Evolutionary conservation across 2,329 filamentous ascomycete genomes (phyloP).

Genomic region (Cercospora brassicicola): DNA sequence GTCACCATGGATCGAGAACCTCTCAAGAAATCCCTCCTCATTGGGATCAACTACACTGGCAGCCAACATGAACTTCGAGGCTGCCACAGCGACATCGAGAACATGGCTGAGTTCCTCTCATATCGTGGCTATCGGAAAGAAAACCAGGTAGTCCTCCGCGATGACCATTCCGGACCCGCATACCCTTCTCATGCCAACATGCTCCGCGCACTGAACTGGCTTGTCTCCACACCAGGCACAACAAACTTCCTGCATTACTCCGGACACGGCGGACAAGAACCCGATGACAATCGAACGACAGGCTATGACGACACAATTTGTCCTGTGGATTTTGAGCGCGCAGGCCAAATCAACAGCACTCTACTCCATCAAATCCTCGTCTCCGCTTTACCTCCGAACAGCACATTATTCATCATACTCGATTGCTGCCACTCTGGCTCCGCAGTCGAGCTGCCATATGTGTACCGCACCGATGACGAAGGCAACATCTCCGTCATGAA

Average conservation of each 20-base stretch:
- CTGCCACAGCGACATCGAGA: conserved; percentile 50
- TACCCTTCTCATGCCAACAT: conserved; percentile 32
- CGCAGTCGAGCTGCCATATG: conserved; percentile 59
- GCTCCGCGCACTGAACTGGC: conserved; percentile 58
- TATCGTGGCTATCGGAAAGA: conserved; percentile 45
- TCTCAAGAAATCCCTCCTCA: conserved; percentile 51
- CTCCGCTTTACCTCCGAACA: conserved; percentile 51
- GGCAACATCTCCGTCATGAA: conserved; percentile 59
- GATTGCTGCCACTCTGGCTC: conserved; percentile 65
- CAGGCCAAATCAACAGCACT: conserved; percentile 56
- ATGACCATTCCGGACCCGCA: conserved; percentile 33
- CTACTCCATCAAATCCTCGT: conserved; percentile 56
- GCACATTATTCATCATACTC: conserved; percentile 58
- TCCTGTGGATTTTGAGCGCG: conserved; percentile 42
- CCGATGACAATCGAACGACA: conserved; percentile 28
- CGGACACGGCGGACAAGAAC: conserved; percentile 57
- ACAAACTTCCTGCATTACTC: conserved; percentile 60
- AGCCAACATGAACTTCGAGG: conserved; percentile 47
- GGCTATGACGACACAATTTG: conserved; percentile 36
- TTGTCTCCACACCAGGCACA: conserved; percentile 55
- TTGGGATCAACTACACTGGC: conserved; percentile 50
- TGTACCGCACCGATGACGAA: conserved; percentile 58
- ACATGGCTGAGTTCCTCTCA: conserved; percentile 49
- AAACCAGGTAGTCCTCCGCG: conserved; percentile 46
- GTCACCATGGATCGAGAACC: conserved; percentile 10